These are phyloP conservation scores for Bipolaris gigantea DNA, from an alignment of 2,329 filamentous ascomycete genomes.

Conservation along the genomic window DNA sequence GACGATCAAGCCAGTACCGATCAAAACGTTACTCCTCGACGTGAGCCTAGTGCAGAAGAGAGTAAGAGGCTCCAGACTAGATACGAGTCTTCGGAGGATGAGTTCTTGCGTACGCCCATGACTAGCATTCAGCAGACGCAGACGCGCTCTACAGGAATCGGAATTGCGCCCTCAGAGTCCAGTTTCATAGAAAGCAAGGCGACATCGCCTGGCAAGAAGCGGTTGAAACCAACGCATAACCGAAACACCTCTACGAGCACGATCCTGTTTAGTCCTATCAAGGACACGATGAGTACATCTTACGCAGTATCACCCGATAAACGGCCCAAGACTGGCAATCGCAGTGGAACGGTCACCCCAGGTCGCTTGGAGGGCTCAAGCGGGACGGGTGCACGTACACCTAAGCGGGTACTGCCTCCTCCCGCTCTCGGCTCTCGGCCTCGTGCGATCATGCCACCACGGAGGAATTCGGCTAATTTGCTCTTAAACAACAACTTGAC, in stretches of 20 bases:
- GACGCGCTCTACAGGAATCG: slow-evolving; percentile 24
- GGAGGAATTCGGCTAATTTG: slow-evolving; percentile 58
- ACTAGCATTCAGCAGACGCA: slow-evolving; percentile 36
- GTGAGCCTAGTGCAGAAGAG: slow-evolving; percentile 31
- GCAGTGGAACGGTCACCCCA: slow-evolving; percentile 41
- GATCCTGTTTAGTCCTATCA: slow-evolving; percentile 74
- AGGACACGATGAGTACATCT: slow-evolving; percentile 45
- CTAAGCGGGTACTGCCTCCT: slow-evolving; percentile 42
- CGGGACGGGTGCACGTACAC: slow-evolving; percentile 45
- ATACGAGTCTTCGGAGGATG: slow-evolving; percentile 45
- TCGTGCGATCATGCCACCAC: slow-evolving; percentile 46
- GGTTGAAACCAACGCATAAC: slow-evolving; percentile 56
- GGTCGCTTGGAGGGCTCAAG: slow-evolving; percentile 27
- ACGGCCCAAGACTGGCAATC: slow-evolving; percentile 33
- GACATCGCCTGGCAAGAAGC: slow-evolving; percentile 37
- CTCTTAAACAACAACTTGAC: slow-evolving; percentile 52
- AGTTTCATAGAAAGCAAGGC: slow-evolving; percentile 39
- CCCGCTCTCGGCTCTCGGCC: slow-evolving; percentile 35
- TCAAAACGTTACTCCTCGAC: slow-evolving; percentile 20
- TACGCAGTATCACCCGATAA: slow-evolving; percentile 34
- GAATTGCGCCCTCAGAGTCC: slow-evolving; percentile 32
- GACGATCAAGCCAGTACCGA: slow-evolving; percentile 46
- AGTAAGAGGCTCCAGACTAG: slow-evolving; percentile 26
- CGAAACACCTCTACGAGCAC: slow-evolving; percentile 81
- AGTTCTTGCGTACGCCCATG: slow-evolving; percentile 50